These are phyloP conservation scores for Barnettozyma pratensis DNA, from an alignment of 805 yeast genomes.

Conservation along the genomic window DNA sequence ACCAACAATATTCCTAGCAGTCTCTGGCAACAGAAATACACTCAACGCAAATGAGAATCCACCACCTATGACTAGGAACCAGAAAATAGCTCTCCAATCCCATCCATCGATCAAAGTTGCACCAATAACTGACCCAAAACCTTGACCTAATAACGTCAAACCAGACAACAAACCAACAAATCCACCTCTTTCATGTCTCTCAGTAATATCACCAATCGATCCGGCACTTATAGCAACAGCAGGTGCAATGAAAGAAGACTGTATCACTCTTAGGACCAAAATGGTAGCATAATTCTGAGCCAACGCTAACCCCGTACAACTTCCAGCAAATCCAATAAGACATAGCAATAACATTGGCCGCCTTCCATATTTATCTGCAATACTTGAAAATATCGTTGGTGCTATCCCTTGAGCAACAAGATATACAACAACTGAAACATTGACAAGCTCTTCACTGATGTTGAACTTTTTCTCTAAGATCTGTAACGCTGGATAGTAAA, in stretches of 20 bases:
- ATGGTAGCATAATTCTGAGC: conserved; percentile 53
- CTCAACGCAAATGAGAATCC: conserved; percentile 37
- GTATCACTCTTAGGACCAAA: conserved; percentile 65
- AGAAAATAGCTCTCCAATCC: conserved; percentile 75
- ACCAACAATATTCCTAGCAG: conserved; percentile 66
- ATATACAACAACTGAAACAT: conserved; percentile 72
- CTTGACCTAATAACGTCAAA: conserved; percentile 63
- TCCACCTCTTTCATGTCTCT: conserved; percentile 62
- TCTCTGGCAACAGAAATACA: conserved; percentile 59
- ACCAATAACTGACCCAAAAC: conserved; percentile 72
- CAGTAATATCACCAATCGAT: conserved; percentile 67
- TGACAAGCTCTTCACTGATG: conserved; percentile 52
- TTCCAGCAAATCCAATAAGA: conserved; percentile 48
- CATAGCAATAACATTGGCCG: conserved; percentile 60
- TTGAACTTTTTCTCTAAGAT: conserved; percentile 49
- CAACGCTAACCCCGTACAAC: conserved; percentile 63
- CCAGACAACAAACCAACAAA: conserved; percentile 64
- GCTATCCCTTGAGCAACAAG: conserved; percentile 70
- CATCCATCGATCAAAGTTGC: conserved; percentile 37
- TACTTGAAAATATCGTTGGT: conserved; percentile 62
- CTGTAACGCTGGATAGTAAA: conserved; percentile 74
- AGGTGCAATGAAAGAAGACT: conserved; percentile 75
- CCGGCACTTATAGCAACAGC: conserved; percentile 68
- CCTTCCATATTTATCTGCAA: conserved; percentile 71
- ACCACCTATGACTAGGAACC: conserved; percentile 67